These are phyloP conservation scores for Spiraea crenata DNA, from an alignment of 331 rosid genomes.

Conservation along the genomic window DNA sequence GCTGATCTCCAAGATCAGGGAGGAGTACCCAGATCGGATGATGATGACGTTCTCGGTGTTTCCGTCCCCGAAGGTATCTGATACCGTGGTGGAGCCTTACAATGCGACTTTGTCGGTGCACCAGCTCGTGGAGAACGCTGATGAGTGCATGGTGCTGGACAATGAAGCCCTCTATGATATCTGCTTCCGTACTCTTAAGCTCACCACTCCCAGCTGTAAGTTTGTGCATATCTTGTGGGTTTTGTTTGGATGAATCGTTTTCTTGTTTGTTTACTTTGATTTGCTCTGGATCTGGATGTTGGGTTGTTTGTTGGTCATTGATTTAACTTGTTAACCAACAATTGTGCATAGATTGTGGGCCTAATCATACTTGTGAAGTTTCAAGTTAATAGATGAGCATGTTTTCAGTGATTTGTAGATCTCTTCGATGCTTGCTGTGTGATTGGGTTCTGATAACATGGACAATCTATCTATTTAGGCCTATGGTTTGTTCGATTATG, in stretches of 20 bases:
- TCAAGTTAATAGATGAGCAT: too few species aligned
- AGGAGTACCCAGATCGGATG: conserved; percentile 81
- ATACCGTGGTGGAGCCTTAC: conserved; percentile 79
- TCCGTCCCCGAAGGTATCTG: conserved; percentile 81
- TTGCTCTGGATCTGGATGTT: background rate
- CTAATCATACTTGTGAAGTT: background rate
- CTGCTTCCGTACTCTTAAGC: conserved; percentile 80
- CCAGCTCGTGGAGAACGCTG: conserved; percentile 76
- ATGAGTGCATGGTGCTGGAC: conserved; percentile 56
- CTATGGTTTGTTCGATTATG: too few species aligned
- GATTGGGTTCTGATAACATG: background rate
- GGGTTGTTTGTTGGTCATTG: background rate
- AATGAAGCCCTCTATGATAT: conserved; percentile 72
- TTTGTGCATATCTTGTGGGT: background rate
- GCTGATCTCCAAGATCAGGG: conserved; percentile 69
- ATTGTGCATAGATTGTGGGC: background rate
- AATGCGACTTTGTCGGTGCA: conserved; percentile 77
- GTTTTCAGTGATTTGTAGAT: too few species aligned
- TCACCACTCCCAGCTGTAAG: conserved; percentile 85
- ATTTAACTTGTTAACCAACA: background rate
- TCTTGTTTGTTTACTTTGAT: background rate
- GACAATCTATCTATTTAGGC: too few species aligned
- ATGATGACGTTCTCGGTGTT: conserved; percentile 79
- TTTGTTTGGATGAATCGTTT: too few species aligned
- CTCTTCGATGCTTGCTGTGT: background rate